These are phyloP conservation scores for Fraxinus baroniana DNA, from an alignment of 305 asterid species.

Conservation along the genomic window DNA sequence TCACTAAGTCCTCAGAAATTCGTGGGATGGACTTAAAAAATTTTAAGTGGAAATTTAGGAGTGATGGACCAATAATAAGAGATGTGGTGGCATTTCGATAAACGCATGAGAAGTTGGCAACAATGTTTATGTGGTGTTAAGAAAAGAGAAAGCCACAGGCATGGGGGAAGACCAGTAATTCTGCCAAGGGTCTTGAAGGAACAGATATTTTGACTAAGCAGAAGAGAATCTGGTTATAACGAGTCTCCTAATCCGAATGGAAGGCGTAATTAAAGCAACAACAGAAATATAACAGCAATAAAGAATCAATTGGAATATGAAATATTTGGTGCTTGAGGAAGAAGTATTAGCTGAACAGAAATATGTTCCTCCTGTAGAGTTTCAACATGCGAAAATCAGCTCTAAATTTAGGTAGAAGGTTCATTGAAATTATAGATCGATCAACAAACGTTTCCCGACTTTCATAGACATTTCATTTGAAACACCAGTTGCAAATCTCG, in stretches of 20 bases:
- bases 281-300: not conserved
- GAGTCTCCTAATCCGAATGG: not conserved
- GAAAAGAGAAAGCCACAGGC: not conserved
- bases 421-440: not conserved
- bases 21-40: not conserved
- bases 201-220: not conserved
- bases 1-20: not conserved
- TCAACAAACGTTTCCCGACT: not conserved
- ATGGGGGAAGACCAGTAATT: not conserved
- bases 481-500: not conserved
- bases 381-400: not conserved
- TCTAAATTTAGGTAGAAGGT: not conserved
- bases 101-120: not conserved
- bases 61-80: not conserved
- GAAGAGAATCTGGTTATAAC: not conserved
- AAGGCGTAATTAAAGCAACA: not conserved
- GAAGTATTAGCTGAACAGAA: not conserved
- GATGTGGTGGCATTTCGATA: not conserved
- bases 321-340: not conserved
- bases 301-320: not conserved
- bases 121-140: not conserved
- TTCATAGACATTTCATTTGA: not conserved
- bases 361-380: not conserved
- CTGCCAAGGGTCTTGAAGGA: not conserved
- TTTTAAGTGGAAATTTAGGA: not conserved